Base-by-base conservation (phyloP, 257 asterid species). In the Haberlea rhodopensis region DNA sequence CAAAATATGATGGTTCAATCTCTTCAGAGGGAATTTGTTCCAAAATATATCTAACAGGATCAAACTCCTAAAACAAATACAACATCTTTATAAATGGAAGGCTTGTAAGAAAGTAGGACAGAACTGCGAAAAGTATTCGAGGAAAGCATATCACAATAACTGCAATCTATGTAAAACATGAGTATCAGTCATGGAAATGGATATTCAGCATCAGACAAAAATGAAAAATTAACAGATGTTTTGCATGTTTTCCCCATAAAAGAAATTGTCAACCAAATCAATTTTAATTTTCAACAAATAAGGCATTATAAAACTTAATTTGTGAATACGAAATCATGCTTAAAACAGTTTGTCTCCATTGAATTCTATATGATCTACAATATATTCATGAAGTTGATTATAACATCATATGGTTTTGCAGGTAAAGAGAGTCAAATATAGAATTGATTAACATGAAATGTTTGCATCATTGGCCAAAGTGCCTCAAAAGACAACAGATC, bases 11-110 rank as follows among this genome's bases (percentile, higher is more conserved):
- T 49, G 79, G 32, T 66, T 86, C 95, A 67, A 64, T 78, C 67
- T 90, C 97, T 76, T 85, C 97, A 45, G 83, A 57, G 13, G 95
- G 95, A 62, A 83, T 75, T 68, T 78, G 83, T 79, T 88, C 87
- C 71, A 94, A 67, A 74, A 85, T 82, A 67, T 84, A 84, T 58
- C 92, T 78, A 25, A 94, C 85, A 29, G 97, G 95, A 78, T 94
- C 99, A 71, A 94, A 94, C 57, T 83, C 95, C 97, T 90, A 68
- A 63, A 73, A 59, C 64, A 48, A 34, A 63, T 74, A 40, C 61
- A 72, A 58, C 46, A 79, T 62, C 26, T 57, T 63, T 76, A 79
- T 79, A 58, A 64, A 69, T 46, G 53, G 69, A 58, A 58, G 66
- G n/a, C 53, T 67, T 32, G 55, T 9, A 67, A 66, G 49, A 54